Percentiles rank a stretch among this genome's conserved stretches.
phyloP scores from a whole-genome alignment of 768 basidiomycete genomes.

The Coprinopsis strossmayeri region DNA sequence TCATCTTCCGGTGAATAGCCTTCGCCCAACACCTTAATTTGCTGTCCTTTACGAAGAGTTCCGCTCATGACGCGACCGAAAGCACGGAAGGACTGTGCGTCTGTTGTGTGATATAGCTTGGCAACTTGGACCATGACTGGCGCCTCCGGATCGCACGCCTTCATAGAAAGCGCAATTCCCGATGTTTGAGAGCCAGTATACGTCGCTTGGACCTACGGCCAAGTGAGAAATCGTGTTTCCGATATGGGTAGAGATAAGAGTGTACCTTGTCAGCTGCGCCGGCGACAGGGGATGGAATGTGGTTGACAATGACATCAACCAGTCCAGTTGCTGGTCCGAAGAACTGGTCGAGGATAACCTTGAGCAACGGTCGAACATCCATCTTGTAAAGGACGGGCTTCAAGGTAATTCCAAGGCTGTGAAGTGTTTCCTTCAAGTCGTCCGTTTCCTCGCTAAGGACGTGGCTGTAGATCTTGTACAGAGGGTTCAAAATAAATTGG shows the following conservation, averaged over 20 bases:
- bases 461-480: conserved; percentile 96
- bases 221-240: no score
- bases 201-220: conserved; percentile 70
- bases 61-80: conserved; percentile 94
- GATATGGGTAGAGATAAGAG: background rate
- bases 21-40: conserved; percentile 95
- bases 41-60: conserved; percentile 74
- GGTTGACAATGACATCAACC: conserved; percentile 86
- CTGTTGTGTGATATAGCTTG: conserved; percentile 94
- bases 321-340: conserved; percentile 88
- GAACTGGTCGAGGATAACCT: conserved; percentile 92
- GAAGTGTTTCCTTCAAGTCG: conserved; percentile 74
- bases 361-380: conserved; percentile 92
- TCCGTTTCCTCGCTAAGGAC: conserved; percentile 93
- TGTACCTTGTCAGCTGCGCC: conserved; percentile 55
- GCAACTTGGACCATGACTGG: conserved; percentile 91
- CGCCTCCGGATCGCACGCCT: conserved; percentile 73
- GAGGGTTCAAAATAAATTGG: conserved; percentile 91
- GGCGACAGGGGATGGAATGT: conserved; percentile 77
- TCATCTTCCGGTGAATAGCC: conserved; percentile 99
- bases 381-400: conserved; percentile 97
- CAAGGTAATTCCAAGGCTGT: conserved; percentile 70
- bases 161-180: conserved; percentile 73
- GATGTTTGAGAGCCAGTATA: conserved; percentile 88
- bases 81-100: conserved; percentile 94